Percentiles rank a stretch among this genome's conserved stretches.
These are phyloP conservation scores for Podaxis sp. DNA, from an alignment of 768 basidiomycete species.

Conservation along the genomic window DNA sequence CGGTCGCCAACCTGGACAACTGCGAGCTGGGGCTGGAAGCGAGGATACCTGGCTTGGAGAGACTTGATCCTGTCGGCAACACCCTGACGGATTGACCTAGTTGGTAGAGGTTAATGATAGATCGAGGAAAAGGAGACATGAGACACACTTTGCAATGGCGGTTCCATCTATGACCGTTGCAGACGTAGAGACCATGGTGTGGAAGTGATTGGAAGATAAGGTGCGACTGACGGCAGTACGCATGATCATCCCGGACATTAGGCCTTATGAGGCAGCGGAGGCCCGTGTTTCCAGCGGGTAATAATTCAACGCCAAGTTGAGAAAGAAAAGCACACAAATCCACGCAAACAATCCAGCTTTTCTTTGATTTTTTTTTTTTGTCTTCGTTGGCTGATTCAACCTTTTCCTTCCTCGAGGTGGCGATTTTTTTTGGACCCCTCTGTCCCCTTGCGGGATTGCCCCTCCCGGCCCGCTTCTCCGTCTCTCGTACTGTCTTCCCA, in stretches of 20 bases:
- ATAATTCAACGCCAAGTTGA: background rate
- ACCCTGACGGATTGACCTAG: constrained; percentile 74
- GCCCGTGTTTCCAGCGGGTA: constrained; percentile 13
- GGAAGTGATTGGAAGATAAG: constrained; percentile 35
- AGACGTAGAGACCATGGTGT: constrained; percentile 32
- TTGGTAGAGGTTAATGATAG: constrained; percentile 9
- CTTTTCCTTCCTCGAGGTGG: background rate
- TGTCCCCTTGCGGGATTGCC: background rate
- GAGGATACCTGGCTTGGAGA: constrained; percentile 66
- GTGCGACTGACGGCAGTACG: constrained; percentile 18
- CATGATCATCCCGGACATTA: constrained; percentile 15
- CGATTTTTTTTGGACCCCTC: background rate
- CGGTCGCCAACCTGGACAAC: constrained; percentile 94
- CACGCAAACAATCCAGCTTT: background rate
- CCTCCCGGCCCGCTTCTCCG: background rate
- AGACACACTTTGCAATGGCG: constrained; percentile 71
- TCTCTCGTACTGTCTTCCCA: constrained; percentile 4
- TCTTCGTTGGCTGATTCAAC: background rate
- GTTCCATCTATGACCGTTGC: constrained; percentile 77
- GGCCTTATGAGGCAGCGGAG: constrained; percentile 12
- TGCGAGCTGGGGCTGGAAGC: constrained; percentile 85
- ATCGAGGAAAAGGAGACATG: background rate
- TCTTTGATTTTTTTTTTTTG: background rate
- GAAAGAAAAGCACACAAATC: background rate
- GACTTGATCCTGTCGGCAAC: constrained; percentile 67